phyloP scores from a whole-genome alignment of 1,284 basidiomycete species.

The Ceratobasidium sp. region DNA sequence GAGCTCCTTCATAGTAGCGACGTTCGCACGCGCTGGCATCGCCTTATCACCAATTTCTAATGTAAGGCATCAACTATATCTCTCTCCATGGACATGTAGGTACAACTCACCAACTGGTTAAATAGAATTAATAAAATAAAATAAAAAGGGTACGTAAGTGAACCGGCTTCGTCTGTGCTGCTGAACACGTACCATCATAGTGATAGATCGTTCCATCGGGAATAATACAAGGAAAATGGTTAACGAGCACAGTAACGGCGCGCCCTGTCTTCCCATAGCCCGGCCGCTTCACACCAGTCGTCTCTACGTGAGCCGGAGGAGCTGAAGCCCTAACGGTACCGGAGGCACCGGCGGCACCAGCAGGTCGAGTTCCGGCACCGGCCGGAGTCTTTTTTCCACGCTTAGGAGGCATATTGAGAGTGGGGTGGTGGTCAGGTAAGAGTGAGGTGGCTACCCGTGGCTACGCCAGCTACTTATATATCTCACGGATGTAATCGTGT shows the following conservation, averaged over 20 bases:
- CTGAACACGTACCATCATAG: constrained; percentile 44
- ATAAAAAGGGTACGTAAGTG: too few species aligned
- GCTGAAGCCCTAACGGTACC: neutral
- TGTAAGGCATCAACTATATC: neutral
- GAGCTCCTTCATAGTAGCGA: constrained; percentile 47
- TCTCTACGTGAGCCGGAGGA: constrained; percentile 50
- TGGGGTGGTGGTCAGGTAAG: neutral
- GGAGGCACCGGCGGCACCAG: constrained; percentile 5
- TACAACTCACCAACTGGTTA: constrained; percentile 14
- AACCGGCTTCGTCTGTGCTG: too few species aligned
- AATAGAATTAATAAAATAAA: neutral
- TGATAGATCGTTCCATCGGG: constrained; percentile 46
- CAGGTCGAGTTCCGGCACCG: neutral
- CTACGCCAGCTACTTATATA: constrained; percentile 3
- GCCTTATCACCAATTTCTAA: constrained; percentile 42
- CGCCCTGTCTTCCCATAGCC: constrained; percentile 71
- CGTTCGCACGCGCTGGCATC: constrained; percentile 44
- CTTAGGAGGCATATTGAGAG: constrained; percentile 23
- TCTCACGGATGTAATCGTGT: neutral
- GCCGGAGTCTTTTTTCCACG: constrained; percentile 27
- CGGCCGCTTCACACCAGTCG: constrained; percentile 74
- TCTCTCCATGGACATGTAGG: neutral
- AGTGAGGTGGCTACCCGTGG: constrained; percentile 37
- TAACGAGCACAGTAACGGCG: constrained; percentile 61
- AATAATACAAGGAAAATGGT: constrained; percentile 47